These are phyloP conservation scores for Chaetomium olivaceum DNA, from an alignment of 2,329 filamentous ascomycete genomes.

Conservation along the genomic window DNA sequence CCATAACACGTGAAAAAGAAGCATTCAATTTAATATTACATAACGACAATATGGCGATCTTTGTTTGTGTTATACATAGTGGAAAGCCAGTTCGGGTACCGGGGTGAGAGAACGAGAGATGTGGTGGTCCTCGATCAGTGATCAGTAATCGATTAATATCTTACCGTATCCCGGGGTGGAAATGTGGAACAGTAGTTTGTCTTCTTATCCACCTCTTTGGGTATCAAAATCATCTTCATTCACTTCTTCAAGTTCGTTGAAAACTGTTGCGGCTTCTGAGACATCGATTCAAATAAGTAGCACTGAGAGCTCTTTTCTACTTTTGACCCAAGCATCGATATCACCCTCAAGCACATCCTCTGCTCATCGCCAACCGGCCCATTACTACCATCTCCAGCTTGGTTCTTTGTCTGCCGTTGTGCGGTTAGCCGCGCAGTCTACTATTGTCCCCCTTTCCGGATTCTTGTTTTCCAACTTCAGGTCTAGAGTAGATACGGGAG, in stretches of 20 bases:
- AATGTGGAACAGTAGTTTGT: background rate
- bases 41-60: background rate
- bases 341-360: background rate
- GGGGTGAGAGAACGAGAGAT: background rate
- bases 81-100: background rate
- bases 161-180: background rate
- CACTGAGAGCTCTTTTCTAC: background rate
- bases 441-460: background rate
- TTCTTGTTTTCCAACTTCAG: background rate
- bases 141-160: background rate
- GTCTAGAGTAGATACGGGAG: background rate
- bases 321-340: background rate
- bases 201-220: background rate
- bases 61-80: background rate
- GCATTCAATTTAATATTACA: background rate
- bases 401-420: background rate
- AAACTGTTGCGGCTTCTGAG: background rate
- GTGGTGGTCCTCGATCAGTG: background rate
- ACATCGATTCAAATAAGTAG: background rate
- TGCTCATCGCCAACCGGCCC: no score
- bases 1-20: background rate
- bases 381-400: background rate
- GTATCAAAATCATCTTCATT: background rate
- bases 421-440: background rate
- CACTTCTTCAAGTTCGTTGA: background rate